phyloP scores from a whole-genome alignment of 1,139 yeast species.

The Candida buenavistaensis region DNA sequence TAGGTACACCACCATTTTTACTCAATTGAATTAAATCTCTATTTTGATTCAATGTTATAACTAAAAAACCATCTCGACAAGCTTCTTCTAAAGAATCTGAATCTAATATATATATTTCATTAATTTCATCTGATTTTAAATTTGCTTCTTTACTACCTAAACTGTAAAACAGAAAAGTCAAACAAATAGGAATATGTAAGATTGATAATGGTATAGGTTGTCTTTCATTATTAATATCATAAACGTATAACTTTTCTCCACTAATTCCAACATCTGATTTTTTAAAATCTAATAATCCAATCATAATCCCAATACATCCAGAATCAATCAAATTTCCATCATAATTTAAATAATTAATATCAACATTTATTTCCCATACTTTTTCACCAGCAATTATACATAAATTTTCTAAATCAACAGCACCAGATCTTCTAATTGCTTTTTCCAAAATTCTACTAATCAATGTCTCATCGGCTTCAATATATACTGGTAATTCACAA shows the following conservation, averaged over 20 bases:
- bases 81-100: conserved; percentile 77
- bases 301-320: conserved; percentile 86
- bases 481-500: conserved; percentile 57
- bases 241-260: conserved; percentile 55
- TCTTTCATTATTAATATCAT: conserved; percentile 64
- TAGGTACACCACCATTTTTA: conserved; percentile 54
- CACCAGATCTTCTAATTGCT: conserved; percentile 85
- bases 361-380: conserved; percentile 90
- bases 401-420: conserved; percentile 84
- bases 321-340: conserved; percentile 94
- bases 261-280: conserved; percentile 78
- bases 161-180: conserved; percentile 84
- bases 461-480: conserved; percentile 33
- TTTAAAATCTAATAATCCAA: conserved; percentile 78
- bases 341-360: conserved; percentile 80
- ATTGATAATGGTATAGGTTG: conserved; percentile 86
- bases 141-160: conserved; percentile 58
- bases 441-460: conserved; percentile 84
- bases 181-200: conserved; percentile 86
- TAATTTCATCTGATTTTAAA: conserved; percentile 60
- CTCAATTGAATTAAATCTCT: conserved; percentile 87
- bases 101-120: conserved; percentile 70
- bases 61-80: conserved; percentile 74
- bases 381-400: conserved; percentile 90
- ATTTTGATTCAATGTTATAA: conserved; percentile 85